phyloP scores from a whole-genome alignment of 2,329 filamentous ascomycete genomes.

The Cladosporium velox region DNA sequence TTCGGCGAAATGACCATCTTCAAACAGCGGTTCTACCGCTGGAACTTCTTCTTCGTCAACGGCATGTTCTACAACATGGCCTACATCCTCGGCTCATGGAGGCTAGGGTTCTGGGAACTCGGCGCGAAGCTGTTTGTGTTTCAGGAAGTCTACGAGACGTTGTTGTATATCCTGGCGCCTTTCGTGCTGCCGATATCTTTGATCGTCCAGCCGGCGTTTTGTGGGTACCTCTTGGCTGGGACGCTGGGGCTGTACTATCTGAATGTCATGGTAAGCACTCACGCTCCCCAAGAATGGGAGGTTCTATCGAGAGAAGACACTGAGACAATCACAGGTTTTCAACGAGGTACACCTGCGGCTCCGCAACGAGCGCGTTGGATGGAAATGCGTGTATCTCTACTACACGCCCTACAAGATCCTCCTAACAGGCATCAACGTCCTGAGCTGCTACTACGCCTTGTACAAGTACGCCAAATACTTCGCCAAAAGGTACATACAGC shows the following conservation, averaged over 20 bases:
- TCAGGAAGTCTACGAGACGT: slow-evolving; percentile 42
- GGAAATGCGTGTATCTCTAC: slow-evolving; percentile 43
- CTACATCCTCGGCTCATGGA: slow-evolving; percentile 52
- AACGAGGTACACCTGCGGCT: slow-evolving; percentile 52
- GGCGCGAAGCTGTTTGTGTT: slow-evolving; percentile 53
- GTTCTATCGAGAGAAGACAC: too few relatives aligned
- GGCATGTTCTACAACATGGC: slow-evolving; percentile 51
- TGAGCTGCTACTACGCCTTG: slow-evolving; percentile 31
- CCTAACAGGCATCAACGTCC: slow-evolving; percentile 48
- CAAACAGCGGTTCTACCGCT: slow-evolving; percentile 52
- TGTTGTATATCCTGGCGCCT: slow-evolving; percentile 48
- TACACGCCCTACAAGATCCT: slow-evolving; percentile 50
- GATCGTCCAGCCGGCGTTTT: slow-evolving; percentile 45
- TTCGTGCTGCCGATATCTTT: slow-evolving; percentile 51
- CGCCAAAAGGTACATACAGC: not conserved
- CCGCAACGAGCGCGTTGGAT: slow-evolving; percentile 48
- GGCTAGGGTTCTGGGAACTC: slow-evolving; percentile 52
- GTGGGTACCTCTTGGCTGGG: slow-evolving; percentile 41
- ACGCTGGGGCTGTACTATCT: slow-evolving; percentile 46
- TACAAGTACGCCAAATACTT: slow-evolving; percentile 33
- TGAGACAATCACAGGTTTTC: slow-evolving; percentile 39
- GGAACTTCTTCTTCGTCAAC: slow-evolving; percentile 57
- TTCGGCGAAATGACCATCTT: slow-evolving; percentile 58
- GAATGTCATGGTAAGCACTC: slow-evolving; percentile 31
- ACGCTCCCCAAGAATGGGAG: too few relatives aligned